Evolutionary conservation across 257 asterid species (phyloP), one percentile per base, ranked within the genome.

Genomic region (Fraxinus cuspidata): DNA sequence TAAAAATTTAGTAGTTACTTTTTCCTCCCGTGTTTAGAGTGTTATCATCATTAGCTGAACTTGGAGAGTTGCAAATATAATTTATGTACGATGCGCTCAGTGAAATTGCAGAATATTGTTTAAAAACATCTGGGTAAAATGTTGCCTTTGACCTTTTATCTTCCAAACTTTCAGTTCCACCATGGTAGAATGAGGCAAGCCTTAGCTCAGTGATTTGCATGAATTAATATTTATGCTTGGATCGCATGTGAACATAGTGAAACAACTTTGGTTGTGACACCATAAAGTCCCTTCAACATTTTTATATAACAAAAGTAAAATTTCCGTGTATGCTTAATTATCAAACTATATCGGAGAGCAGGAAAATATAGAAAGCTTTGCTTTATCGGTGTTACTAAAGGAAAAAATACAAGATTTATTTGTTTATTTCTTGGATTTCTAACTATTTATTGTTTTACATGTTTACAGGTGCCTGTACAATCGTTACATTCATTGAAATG

Each of bases 401-500:
- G 13, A 58, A 23, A 23, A 27, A 27, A 5, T 3, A 25, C 32
- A 25, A 25, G 56, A 21, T 56, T 58, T 47, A 19, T 11, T 31
- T 42, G 47, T 47, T 3, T 23, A 8, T 56, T 18, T 29, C 4
- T 77, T 51, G 76, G 42, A 28, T 76, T 76, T 68, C 19, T 23
- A 31, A 8, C 0, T 56, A 65, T 72, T 81, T 44, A 80, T 71
- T 60, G 25, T 74, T 80, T 68, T 34, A 7, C 51, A 70, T 86
- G 67, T 72, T 73, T 53, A 35, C 89, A 94, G 98, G 85, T 92
- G 77, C 96, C 97, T 31, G 73, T 93, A 79, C 89, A 84, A 64
- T 83, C 93, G 15, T 76, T 95, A 34, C 94, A 90, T 83, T 91
- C 89, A 7, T 76, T 95, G 77, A 95, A 93, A 85, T 93, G 98